phyloP scores from a whole-genome alignment of 176 grass and related monocot species.

The Pontederia crassipes region DNA sequence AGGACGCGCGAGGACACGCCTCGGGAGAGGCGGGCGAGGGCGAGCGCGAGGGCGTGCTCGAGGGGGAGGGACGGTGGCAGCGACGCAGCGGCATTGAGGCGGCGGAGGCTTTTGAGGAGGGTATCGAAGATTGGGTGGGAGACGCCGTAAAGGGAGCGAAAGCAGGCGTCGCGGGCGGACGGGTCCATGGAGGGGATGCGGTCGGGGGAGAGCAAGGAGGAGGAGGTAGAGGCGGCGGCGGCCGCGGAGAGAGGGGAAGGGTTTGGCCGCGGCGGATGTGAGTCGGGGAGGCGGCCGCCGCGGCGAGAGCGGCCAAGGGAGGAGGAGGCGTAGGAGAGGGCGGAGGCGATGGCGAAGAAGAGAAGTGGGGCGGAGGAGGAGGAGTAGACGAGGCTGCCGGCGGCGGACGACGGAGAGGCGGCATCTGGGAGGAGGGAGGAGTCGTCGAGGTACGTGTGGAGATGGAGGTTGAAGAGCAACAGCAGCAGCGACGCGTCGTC shows the following conservation, averaged over 20 bases:
- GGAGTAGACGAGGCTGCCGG: neutral
- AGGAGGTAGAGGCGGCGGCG: neutral
- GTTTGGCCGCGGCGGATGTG: neutral
- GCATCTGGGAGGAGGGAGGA: neutral
- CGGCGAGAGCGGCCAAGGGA: neutral
- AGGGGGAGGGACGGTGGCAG: slow-evolving; percentile 6
- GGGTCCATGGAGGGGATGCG: slow-evolving; percentile 6
- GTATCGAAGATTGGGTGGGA: slow-evolving; percentile 22
- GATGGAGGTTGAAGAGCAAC: slow-evolving; percentile 10
- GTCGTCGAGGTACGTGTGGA: slow-evolving; percentile 8
- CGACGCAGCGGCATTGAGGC: slow-evolving; percentile 2
- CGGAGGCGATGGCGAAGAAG: slow-evolving; percentile 12
- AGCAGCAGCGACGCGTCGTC: slow-evolving; percentile 7
- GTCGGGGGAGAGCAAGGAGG: neutral
- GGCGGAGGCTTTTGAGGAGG: slow-evolving; percentile 13
- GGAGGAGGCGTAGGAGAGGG: slow-evolving; percentile 13
- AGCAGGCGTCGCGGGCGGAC: slow-evolving; percentile 2
- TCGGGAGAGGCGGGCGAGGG: slow-evolving; percentile 8
- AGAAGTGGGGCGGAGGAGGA: slow-evolving; percentile 2
- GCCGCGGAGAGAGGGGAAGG: neutral
- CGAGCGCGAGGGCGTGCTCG: slow-evolving; percentile 9
- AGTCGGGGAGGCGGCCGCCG: too few relatives aligned
- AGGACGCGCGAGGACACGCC: slow-evolving; percentile 12
- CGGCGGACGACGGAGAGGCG: neutral
- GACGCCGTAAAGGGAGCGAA: slow-evolving; percentile 4